Conservation (phyloP, 169 alveolate genomes). For the Plasmodium adleri region DNA sequence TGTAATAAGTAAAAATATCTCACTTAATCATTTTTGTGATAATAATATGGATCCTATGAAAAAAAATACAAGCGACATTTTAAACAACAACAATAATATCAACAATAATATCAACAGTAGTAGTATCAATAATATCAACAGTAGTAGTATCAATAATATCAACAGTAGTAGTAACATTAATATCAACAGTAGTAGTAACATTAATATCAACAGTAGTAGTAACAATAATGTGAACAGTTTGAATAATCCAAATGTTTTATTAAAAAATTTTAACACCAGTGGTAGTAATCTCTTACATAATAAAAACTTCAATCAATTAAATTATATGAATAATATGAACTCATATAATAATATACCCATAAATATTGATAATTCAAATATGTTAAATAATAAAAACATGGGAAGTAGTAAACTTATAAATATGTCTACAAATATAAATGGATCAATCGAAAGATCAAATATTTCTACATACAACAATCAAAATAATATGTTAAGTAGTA, state of each 20-base stretch:
- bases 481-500: conserved; percentile 2
- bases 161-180: not conserved
- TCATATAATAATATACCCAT: not conserved
- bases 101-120: no score
- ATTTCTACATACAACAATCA: not conserved
- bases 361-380: not conserved
- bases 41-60: not conserved
- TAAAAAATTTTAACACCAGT: conserved; percentile 25
- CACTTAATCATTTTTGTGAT: not conserved
- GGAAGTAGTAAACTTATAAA: not conserved
- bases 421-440: no score
- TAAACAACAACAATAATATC: conserved; percentile 3
- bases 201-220: no score
- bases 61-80: not conserved
- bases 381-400: not conserved
- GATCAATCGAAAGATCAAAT: no score
- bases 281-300: conserved; percentile 9
- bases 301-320: conserved; percentile 3
- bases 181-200: no score
- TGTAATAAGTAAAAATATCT: not conserved
- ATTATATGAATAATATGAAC: not conserved
- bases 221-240: not conserved
- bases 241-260: conserved; percentile 12
- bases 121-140: no score
- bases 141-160: no score